Base-by-base conservation (phyloP, 2,329 filamentous ascomycete species). In the Epichloe glyceriae region DNA sequence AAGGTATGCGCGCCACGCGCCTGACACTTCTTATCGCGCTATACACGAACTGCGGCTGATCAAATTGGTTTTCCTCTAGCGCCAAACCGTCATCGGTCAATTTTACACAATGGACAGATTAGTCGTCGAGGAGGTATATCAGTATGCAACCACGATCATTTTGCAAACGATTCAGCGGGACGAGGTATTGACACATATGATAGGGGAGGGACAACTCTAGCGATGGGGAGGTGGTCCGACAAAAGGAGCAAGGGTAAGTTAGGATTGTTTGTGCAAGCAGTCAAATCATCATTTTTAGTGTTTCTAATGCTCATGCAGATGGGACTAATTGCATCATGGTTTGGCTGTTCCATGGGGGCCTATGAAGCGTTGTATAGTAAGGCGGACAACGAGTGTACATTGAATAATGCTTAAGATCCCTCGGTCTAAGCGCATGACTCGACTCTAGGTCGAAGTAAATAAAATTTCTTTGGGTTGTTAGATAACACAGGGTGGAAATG, bases 1-100 rank as follows among this genome's bases (percentile, higher is more conserved):
- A 95, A 96, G 88, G 91, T 96, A 59, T 44, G 68, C 54, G 10
- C 14, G 10, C 33, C n/a, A 12, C 7, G 12, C 20, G 14, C 35
- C 19, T 10, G 22, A 20, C 12, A 6, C 4, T n/a, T n/a, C 7
- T 5, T 22, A 35, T 6, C 19, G 22, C 14, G 30, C 33, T 46
- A 45, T 60, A 50, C 59, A 50, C 30, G 8, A 22, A 49, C 20
- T 7, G 41, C 33, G n/a, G 47, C 53, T 56, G 50, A 57, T 49
- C 6, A 39, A 39, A 20, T 4, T 38, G n/a, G 43, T 44, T 17
- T 14, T 26, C 26, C 2, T 45, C 15, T 49, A 97, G 93, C 84
- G 93, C 65, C 93, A 97, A 85, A 94, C 91, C 11, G 78, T 93
- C 47, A 81, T 98, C 63, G 94, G 89, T 65, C 87, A 95, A 65